Conservation (phyloP, 768 basidiomycete genomes). For the Mrakia gelida region DNA sequence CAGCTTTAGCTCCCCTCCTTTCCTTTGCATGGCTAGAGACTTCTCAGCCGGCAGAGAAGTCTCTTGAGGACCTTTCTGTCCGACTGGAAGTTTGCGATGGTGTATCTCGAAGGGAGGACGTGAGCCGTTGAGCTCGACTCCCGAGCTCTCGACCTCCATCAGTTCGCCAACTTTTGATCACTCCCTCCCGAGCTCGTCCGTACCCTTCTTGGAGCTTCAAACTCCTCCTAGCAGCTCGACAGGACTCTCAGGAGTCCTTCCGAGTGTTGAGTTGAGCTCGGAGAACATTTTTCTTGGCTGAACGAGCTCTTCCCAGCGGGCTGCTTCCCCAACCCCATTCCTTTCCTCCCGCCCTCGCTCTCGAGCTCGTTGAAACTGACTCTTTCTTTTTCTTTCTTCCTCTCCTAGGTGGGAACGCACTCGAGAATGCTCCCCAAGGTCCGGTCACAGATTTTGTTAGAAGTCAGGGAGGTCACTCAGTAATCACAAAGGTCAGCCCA, state of each 20-base stretch:
- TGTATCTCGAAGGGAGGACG: background rate
- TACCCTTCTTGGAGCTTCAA: background rate
- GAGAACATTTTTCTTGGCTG: background rate
- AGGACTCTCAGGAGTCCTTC: background rate
- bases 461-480: slow-evolving; percentile 87
- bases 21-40: background rate
- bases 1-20: no score
- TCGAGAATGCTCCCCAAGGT: slow-evolving; percentile 75
- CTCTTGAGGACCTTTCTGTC: background rate
- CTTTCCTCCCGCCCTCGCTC: background rate
- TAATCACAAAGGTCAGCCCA: slow-evolving; percentile 84
- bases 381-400: background rate
- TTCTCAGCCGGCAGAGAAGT: background rate
- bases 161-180: background rate
- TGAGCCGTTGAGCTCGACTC: background rate
- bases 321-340: background rate
- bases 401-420: slow-evolving; percentile 77
- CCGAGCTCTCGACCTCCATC: no score
- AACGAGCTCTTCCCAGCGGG: background rate
- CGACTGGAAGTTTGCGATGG: background rate
- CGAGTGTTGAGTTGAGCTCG: background rate
- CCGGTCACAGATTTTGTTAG: slow-evolving; percentile 87
- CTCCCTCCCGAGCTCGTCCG: background rate
- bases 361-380: slow-evolving; percentile 12
- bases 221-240: background rate